Evolutionary conservation across 768 basidiomycete genomes (phyloP).

Genomic region (Phlebiopsis flavidoalba): DNA sequence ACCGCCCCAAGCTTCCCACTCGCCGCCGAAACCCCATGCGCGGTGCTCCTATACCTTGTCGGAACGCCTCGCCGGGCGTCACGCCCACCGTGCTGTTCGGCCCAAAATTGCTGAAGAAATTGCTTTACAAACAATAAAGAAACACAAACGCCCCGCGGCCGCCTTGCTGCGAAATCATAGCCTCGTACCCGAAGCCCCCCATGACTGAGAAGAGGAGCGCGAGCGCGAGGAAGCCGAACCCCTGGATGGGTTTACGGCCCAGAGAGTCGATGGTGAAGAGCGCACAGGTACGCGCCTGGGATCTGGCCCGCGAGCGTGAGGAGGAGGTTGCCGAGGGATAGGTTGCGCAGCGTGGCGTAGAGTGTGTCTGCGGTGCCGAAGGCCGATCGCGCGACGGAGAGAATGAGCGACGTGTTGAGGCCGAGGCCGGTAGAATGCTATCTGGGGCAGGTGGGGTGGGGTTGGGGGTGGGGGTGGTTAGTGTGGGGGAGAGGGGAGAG

Average conservation of each 20-base stretch:
- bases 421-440: slow-evolving; percentile 47
- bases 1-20: slow-evolving; percentile 33
- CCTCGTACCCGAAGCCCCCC: background rate
- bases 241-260: slow-evolving; percentile 35
- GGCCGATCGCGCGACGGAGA: slow-evolving; percentile 22
- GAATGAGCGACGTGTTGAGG: slow-evolving; percentile 38
- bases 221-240: slow-evolving; percentile 32
- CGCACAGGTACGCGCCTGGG: slow-evolving; percentile 32
- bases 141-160: background rate
- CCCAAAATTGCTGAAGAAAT: slow-evolving; percentile 41
- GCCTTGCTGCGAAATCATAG: background rate
- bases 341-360: slow-evolving; percentile 24
- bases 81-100: slow-evolving; percentile 39
- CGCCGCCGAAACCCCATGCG: slow-evolving; percentile 40
- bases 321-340: slow-evolving; percentile 29
- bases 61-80: slow-evolving; percentile 39
- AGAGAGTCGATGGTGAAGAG: slow-evolving; percentile 31
- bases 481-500: too few species aligned
- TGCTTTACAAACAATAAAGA: slow-evolving; percentile 32
- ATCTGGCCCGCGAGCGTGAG: slow-evolving; percentile 33
- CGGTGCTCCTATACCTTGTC: slow-evolving; percentile 38
- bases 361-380: slow-evolving; percentile 14
- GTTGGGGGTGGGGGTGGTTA: too few species aligned
- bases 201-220: slow-evolving; percentile 22
- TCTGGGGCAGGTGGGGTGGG: too few species aligned